Base-by-base conservation (phyloP, 2,329 filamentous ascomycete genomes). In the Xylaria sp. region DNA sequence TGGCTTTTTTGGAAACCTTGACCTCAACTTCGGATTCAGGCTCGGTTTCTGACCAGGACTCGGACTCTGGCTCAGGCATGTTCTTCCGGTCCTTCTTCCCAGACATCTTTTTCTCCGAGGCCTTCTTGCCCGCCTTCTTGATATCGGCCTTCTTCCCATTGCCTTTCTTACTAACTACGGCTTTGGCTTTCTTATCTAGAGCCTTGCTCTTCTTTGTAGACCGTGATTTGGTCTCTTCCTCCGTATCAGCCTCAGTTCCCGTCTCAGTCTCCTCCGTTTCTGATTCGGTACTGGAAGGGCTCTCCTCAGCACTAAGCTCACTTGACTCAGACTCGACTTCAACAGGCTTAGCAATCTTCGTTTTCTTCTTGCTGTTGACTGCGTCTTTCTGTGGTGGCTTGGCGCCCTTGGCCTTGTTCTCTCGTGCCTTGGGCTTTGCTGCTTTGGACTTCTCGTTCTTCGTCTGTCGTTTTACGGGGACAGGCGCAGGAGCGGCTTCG, bases 21-120 rank as follows among this genome's bases (percentile, higher is more conserved):
- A 59, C 34, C 21, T 72, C 66, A 11, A 63, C 32, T 36, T 73
- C 65, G 17, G 57, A 19, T 24, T 71, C 64, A 24, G 62, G 55
- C 12, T 66, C 69, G 8, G 67, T 69, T 19, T 72, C 73, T 4
- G 50, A 53, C 12, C 5, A 2, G n/a, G 48, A 42, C 21, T 53
- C 59, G 32, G 67, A 42, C 6, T 69, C 73, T 32, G 27, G 24
- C 11, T 53, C 50, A n/a, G 50, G 27, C 6, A 14, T 17, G 8
- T 3, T 12, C 17, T 69, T 24, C 69, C 71, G 64, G 56, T 60
- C 61, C 63, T 47, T 65, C 42, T 61, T 54, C 7, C 54, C 45
- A 6, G 70, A 70, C 47, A 68, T 69, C 6, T 56, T 64, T 21
- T 60, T 67, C 39, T 61, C 27, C 30, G 54, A 12, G 2, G 21